These are phyloP conservation scores for Phialophora tarda DNA, from an alignment of 2,329 filamentous ascomycete genomes.

Conservation along the genomic window DNA sequence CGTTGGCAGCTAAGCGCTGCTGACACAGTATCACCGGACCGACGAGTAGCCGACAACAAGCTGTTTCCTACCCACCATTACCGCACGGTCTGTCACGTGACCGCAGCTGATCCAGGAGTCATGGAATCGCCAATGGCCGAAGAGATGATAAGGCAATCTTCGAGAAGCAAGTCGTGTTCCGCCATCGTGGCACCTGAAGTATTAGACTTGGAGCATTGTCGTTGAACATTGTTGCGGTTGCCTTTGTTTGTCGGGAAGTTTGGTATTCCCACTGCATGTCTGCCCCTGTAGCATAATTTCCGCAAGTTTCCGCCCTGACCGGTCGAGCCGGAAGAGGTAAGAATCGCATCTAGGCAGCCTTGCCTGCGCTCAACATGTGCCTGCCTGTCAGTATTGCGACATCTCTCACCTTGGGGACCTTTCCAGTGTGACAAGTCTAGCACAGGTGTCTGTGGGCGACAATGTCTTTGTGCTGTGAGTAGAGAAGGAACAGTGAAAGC, in stretches of 20 bases:
- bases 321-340: conserved; percentile 21
- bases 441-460: background rate
- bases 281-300: conserved; percentile 29
- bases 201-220: background rate
- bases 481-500: background rate
- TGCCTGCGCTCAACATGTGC: background rate
- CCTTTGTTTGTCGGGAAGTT: background rate
- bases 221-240: background rate
- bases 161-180: background rate
- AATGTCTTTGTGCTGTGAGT: background rate
- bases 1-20: background rate
- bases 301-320: conserved; percentile 33
- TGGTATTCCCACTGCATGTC: conserved; percentile 11
- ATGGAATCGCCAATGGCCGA: background rate
- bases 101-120: background rate
- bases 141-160: background rate
- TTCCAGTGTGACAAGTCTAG: background rate
- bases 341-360: conserved; percentile 15
- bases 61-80: background rate
- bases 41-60: background rate
- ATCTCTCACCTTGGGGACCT: background rate
- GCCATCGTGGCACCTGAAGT: background rate
- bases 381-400: background rate
- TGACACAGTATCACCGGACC: background rate
- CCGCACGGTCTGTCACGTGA: conserved; percentile 7